Percentiles rank a stretch among this genome's conserved stretches.
phyloP scores from a whole-genome alignment of 306 rosid genomes.

The Cercis canadensis region DNA sequence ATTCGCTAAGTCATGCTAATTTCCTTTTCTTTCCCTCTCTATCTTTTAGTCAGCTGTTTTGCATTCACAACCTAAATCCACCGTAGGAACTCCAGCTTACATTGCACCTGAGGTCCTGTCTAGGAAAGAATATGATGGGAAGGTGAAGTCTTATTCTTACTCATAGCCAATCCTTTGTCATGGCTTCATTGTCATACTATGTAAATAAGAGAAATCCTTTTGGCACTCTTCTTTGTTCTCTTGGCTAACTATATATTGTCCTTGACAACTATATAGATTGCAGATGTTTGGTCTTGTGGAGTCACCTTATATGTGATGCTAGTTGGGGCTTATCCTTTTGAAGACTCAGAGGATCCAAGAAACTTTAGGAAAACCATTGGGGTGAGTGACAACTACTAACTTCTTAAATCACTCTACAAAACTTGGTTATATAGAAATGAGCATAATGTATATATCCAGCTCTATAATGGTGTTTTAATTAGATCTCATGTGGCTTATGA shows the following conservation, averaged over 20 bases:
- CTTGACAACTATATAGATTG: conserved; percentile 56
- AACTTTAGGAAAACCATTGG: conserved; percentile 71
- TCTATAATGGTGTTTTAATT: conserved; percentile 33
- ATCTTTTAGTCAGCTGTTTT: conserved; percentile 67
- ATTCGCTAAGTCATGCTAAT: conserved; percentile 34
- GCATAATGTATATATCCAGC: conserved; percentile 2
- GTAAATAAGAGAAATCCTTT: neutral
- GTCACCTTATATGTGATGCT: conserved; percentile 90
- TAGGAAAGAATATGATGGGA: conserved; percentile 78
- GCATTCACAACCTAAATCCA: conserved; percentile 89
- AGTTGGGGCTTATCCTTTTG: conserved; percentile 88
- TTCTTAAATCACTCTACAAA: conserved; percentile 8
- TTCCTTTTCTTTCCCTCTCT: conserved; percentile 13
- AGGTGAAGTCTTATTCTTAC: conserved; percentile 51
- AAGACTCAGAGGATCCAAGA: conserved; percentile 76
- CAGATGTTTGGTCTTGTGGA: conserved; percentile 98
- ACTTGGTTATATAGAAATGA: conserved; percentile 15
- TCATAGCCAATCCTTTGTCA: conserved; percentile 20
- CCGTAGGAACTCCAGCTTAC: conserved; percentile 91
- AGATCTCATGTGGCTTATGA: conserved; percentile 30
- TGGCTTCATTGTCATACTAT: neutral
- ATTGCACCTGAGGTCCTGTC: conserved; percentile 91
- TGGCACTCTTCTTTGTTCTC: neutral
- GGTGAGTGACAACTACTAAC: conserved; percentile 48
- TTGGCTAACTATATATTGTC: conserved; percentile 18